Conservation (phyloP, 768 basidiomycete species). For the Cantharellus anzutake region DNA sequence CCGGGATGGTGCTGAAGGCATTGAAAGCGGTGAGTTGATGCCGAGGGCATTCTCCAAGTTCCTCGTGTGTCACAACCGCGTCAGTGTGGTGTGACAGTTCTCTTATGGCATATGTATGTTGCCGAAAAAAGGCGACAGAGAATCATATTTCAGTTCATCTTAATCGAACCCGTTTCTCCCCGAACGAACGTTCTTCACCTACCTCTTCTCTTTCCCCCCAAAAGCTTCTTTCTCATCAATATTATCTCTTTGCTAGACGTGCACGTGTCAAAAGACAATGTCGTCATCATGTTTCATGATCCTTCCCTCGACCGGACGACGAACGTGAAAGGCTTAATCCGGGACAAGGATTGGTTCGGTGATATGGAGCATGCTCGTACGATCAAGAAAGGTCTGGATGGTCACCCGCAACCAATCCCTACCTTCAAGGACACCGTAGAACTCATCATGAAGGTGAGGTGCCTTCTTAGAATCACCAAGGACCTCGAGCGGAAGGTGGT, state of each 20-base stretch:
- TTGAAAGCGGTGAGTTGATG: slow-evolving; percentile 59
- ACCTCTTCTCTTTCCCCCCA: too few species aligned
- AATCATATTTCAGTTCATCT: too few species aligned
- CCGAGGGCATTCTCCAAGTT: too few species aligned
- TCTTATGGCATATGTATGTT: too few species aligned
- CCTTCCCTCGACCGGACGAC: slow-evolving; percentile 70
- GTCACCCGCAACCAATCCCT: slow-evolving; percentile 69
- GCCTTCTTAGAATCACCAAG: not conserved
- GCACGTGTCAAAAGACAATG: slow-evolving; percentile 73
- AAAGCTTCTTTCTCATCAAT: not conserved
- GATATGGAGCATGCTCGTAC: slow-evolving; percentile 70
- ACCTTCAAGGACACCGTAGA: slow-evolving; percentile 68
- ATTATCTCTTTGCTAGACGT: slow-evolving; percentile 40
- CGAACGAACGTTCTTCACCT: too few species aligned
- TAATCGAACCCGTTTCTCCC: too few species aligned
- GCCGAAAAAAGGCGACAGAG: too few species aligned
- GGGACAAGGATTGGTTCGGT: slow-evolving; percentile 43
- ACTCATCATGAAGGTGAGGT: not conserved
- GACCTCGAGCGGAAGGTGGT: too few species aligned
- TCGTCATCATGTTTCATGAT: slow-evolving; percentile 94
- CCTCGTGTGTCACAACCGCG: too few species aligned
- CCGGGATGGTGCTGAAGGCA: slow-evolving; percentile 78
- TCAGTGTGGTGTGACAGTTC: too few species aligned
- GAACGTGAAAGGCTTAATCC: slow-evolving; percentile 32
- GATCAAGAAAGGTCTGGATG: slow-evolving; percentile 26